Evolutionary conservation across 2,329 filamentous ascomycete genomes (phyloP).

Genomic region (Xylaria polymorpha): DNA sequence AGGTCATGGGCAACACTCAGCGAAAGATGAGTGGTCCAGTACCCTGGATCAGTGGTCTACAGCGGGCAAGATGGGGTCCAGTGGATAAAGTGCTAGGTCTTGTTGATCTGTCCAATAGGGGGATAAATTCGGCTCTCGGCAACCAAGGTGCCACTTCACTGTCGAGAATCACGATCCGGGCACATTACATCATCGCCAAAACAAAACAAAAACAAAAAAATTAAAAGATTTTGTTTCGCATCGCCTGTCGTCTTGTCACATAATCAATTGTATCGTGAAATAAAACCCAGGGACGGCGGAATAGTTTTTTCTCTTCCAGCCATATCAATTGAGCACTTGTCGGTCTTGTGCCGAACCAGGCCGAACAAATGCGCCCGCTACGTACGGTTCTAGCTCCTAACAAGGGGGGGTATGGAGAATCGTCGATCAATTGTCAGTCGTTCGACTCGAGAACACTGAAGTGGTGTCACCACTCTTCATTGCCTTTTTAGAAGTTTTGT

Average conservation of each 20-base stretch:
- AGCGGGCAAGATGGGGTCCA: conserved; percentile 11
- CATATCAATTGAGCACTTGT: too few species aligned
- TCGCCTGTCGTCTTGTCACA: background rate
- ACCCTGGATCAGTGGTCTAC: conserved; percentile 18
- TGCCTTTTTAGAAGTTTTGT: background rate
- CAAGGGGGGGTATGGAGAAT: background rate
- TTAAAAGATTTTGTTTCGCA: background rate
- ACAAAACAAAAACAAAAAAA: background rate
- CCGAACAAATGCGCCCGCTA: too few species aligned
- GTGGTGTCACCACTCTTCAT: background rate
- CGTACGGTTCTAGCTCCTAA: background rate
- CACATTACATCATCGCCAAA: conserved; percentile 22
- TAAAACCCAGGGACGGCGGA: background rate
- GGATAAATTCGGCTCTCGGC: conserved; percentile 5
- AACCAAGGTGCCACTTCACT: background rate
- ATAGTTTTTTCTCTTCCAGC: background rate
- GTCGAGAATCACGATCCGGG: background rate
- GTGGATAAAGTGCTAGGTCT: background rate
- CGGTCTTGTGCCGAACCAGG: too few species aligned
- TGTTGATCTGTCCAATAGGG: background rate
- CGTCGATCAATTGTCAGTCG: background rate
- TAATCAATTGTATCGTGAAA: background rate
- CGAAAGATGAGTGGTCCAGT: conserved; percentile 22
- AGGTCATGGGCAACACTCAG: conserved; percentile 30
- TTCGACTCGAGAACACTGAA: background rate